These are phyloP conservation scores for Diutina scorzettiae DNA, from an alignment of 1,139 yeast genomes.

Conservation along the genomic window DNA sequence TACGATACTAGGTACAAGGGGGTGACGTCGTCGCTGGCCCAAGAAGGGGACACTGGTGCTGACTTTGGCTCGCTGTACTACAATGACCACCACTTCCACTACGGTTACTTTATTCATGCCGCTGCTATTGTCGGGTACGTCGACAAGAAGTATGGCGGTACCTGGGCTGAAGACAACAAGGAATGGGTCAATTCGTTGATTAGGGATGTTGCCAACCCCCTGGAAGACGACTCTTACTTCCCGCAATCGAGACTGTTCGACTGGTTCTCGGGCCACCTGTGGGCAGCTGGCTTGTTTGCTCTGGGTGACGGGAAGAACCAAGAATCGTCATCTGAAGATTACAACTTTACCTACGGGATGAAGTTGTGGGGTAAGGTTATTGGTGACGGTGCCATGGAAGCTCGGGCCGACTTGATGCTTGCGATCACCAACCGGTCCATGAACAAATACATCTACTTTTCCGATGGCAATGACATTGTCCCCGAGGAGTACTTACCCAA, in stretches of 20 bases:
- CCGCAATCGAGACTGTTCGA: conserved; percentile 72
- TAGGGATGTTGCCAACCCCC: conserved; percentile 73
- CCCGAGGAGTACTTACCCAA: conserved; percentile 48
- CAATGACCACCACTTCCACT: conserved; percentile 73
- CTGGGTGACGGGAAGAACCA: conserved; percentile 70
- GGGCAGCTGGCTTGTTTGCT: conserved; percentile 69
- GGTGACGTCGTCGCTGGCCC: conserved; percentile 50
- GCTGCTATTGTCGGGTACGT: conserved; percentile 65
- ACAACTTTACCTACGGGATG: conserved; percentile 73
- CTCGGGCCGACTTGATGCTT: conserved; percentile 68
- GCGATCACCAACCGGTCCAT: conserved; percentile 51
- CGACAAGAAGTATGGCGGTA: conserved; percentile 29
- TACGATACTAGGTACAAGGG: conserved; percentile 63
- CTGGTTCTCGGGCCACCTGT: conserved; percentile 75
- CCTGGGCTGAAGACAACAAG: conserved; percentile 5
- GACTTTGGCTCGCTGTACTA: conserved; percentile 55
- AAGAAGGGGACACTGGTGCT: conserved; percentile 28
- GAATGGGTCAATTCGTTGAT: conserved; percentile 55
- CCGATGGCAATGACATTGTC: conserved; percentile 44
- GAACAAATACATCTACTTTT: conserved; percentile 48
- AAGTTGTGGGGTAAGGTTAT: conserved; percentile 67
- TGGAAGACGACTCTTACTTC: conserved; percentile 46
- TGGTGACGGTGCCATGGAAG: conserved; percentile 64
- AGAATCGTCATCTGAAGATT: conserved; percentile 74
- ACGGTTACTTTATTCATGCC: conserved; percentile 67